These are phyloP conservation scores for Rhodamnia argentea DNA, from an alignment of 345 rosid genomes.

Conservation along the genomic window DNA sequence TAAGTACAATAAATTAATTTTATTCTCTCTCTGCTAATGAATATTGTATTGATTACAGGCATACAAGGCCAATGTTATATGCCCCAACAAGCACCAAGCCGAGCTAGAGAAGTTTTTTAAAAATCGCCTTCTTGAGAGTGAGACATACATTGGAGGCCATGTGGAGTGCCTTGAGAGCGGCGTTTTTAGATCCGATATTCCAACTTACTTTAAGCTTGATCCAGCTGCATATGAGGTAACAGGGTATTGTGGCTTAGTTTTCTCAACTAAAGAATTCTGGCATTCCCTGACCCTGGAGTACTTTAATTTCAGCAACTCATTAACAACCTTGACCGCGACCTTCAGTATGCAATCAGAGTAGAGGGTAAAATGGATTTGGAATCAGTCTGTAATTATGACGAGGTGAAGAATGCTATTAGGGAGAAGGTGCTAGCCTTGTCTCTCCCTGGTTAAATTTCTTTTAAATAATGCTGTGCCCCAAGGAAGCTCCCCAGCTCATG, in stretches of 20 bases:
- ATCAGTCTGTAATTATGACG: slow-evolving; percentile 75
- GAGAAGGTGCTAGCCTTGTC: slow-evolving; percentile 45
- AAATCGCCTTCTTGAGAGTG: slow-evolving; percentile 87
- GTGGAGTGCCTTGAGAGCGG: slow-evolving; percentile 99
- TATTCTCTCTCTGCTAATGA: neutral
- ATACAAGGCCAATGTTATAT: slow-evolving; percentile 82
- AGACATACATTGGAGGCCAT: slow-evolving; percentile 96
- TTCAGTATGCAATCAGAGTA: slow-evolving; percentile 85
- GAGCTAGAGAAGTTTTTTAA: slow-evolving; percentile 79
- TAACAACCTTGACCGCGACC: slow-evolving; percentile 81
- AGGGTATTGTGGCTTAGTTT: neutral
- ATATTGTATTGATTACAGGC: slow-evolving; percentile 39
- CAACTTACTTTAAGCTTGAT: slow-evolving; percentile 85
- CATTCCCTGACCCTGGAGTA: slow-evolving; percentile 1
- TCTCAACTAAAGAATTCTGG: slow-evolving; percentile 10
- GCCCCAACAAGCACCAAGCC: slow-evolving; percentile 96
- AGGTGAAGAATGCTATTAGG: slow-evolving; percentile 65
- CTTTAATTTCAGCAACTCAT: slow-evolving; percentile 62
- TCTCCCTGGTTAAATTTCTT: neutral
- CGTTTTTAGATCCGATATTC: slow-evolving; percentile 94
- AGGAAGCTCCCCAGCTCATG: neutral
- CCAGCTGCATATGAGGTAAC: slow-evolving; percentile 70
- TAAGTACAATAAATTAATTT: neutral
- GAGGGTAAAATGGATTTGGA: slow-evolving; percentile 93
- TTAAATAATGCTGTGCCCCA: neutral